These are phyloP conservation scores for Colletotrichum graminicola DNA, from an alignment of 2,329 filamentous ascomycete genomes.

Conservation along the genomic window DNA sequence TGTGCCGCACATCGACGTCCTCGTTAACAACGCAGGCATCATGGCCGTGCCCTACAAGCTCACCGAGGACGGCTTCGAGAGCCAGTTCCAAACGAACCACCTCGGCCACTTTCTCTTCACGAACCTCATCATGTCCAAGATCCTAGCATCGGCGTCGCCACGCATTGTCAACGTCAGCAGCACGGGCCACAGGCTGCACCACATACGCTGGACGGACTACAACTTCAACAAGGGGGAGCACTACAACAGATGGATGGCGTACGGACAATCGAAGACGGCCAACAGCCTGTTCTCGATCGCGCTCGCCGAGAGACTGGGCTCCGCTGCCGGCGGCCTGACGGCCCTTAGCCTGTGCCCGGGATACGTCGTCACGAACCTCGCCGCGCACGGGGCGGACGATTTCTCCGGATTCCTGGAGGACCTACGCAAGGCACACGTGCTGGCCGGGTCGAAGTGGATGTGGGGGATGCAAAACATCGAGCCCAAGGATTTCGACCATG, in stretches of 20 bases:
- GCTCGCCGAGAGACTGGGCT: constrained; percentile 39
- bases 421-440: constrained; percentile 14
- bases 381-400: constrained; percentile 27
- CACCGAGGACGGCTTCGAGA: constrained; percentile 55
- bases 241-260: constrained; percentile 46
- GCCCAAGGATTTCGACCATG: constrained; percentile 33
- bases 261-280: constrained; percentile 48
- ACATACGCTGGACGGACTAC: constrained; percentile 58
- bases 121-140: constrained; percentile 53
- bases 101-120: constrained; percentile 56
- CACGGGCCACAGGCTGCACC: constrained; percentile 56
- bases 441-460: constrained; percentile 30
- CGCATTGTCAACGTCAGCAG: constrained; percentile 61
- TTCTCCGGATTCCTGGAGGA: constrained; percentile 15
- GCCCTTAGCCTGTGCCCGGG: constrained; percentile 66
- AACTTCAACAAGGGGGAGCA: constrained; percentile 51
- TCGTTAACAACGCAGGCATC: constrained; percentile 59
- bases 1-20: constrained; percentile 52
- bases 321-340: constrained; percentile 51
- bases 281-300: constrained; percentile 45
- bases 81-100: constrained; percentile 53
- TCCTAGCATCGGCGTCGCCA: constrained; percentile 46
- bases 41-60: constrained; percentile 52
- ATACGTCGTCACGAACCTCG: constrained; percentile 58
- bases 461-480: constrained; percentile 12